Evolutionary conservation across 2,329 filamentous ascomycete species (phyloP).

Genomic region (Ophiostoma perfectum): DNA sequence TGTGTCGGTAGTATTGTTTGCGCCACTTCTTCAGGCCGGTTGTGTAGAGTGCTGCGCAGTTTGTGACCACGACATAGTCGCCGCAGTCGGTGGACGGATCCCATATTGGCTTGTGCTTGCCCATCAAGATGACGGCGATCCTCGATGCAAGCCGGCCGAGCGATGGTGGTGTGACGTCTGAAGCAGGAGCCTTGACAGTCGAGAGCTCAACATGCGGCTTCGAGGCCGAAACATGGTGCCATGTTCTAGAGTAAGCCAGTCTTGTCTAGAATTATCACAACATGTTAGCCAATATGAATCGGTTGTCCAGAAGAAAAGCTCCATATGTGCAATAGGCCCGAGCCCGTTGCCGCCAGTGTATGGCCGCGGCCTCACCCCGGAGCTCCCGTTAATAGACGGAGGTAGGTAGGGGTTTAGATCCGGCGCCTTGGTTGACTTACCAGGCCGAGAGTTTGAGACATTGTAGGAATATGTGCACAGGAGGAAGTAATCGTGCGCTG

Average conservation of each 20-base stretch:
- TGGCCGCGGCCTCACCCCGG: background rate
- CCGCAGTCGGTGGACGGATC: conserved; percentile 97
- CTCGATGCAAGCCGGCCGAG: conserved; percentile 83
- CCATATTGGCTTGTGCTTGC: conserved; percentile 98
- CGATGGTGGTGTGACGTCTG: conserved; percentile 61
- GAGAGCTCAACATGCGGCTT: conserved; percentile 56
- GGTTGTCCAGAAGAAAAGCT: no score
- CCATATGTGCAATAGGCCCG: background rate
- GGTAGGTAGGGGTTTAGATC: background rate
- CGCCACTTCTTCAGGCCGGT: conserved; percentile 90
- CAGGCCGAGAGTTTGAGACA: conserved; percentile 75
- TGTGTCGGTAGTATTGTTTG: conserved; percentile 95
- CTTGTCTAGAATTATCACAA: conserved; percentile 59
- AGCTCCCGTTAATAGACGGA: background rate
- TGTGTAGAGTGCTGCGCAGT: conserved; percentile 78
- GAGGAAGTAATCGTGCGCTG: background rate
- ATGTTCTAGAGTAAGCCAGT: conserved; percentile 91
- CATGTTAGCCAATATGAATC: no score
- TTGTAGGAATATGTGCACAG: conserved; percentile 33
- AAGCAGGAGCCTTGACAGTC: conserved; percentile 47
- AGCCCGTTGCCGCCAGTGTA: background rate
- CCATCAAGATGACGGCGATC: conserved; percentile 86
- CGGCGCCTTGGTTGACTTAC: conserved; percentile 43
- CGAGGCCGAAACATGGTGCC: conserved; percentile 79
- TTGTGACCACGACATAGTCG: conserved; percentile 93